These are phyloP conservation scores for Mycena rosella DNA, from an alignment of 768 basidiomycete species.

Conservation along the genomic window DNA sequence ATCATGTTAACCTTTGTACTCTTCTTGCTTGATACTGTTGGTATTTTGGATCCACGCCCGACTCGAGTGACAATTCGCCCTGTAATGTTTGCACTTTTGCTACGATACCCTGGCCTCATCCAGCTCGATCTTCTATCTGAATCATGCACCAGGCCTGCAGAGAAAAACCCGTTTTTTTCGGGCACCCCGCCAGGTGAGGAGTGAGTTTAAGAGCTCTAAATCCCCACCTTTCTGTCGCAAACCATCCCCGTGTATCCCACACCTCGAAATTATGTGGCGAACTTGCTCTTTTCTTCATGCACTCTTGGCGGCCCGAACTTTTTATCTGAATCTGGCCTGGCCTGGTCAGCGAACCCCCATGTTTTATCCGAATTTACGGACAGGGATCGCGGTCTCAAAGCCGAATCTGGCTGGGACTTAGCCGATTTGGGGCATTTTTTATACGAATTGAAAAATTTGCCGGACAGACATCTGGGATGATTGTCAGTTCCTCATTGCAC, in stretches of 20 bases:
- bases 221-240: slow-evolving; percentile 4
- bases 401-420: background rate
- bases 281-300: slow-evolving; percentile 1
- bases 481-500: too few relatives aligned
- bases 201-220: slow-evolving; percentile 3
- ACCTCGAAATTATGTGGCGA: slow-evolving; percentile 1
- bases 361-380: slow-evolving; percentile 1
- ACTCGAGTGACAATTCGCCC: slow-evolving; percentile 11
- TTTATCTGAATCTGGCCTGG: background rate
- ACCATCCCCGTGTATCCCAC: background rate
- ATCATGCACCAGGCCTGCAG: background rate
- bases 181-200: slow-evolving; percentile 3
- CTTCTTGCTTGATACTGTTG: slow-evolving; percentile 7
- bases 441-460: too few relatives aligned
- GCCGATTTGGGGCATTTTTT: too few relatives aligned
- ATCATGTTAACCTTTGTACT: slow-evolving; percentile 20
- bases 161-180: slow-evolving; percentile 2
- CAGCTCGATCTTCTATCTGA: background rate
- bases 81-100: slow-evolving; percentile 8
- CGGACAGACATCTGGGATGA: too few relatives aligned
- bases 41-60: background rate
- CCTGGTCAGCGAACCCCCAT: background rate
- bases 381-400: slow-evolving; percentile 1
- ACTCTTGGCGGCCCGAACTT: background rate
- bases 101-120: slow-evolving; percentile 1